Percentiles rank a stretch among this genome's conserved stretches.
Conservation (phyloP, 2,329 filamentous ascomycete genomes). For the Trichoderma sp. region DNA sequence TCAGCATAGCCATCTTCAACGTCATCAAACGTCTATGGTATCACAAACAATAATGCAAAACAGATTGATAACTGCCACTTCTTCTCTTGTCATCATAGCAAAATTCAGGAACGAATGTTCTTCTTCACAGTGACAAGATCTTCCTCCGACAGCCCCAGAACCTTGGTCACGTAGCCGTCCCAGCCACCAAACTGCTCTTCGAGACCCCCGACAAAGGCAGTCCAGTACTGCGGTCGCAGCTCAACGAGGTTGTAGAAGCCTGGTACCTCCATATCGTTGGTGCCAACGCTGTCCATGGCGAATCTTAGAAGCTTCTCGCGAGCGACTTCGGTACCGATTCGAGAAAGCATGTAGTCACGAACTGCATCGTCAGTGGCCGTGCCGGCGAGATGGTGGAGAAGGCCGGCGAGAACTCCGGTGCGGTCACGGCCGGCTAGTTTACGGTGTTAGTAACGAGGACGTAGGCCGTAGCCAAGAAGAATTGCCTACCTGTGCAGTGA, state of each 20-base stretch:
- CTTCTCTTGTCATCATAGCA: background rate
- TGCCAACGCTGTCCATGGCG: constrained; percentile 38
- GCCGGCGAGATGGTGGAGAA: constrained; percentile 51
- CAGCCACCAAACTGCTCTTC: constrained; percentile 47
- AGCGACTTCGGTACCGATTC: constrained; percentile 51
- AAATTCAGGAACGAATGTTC: constrained; percentile 37
- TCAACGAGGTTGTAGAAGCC: constrained; percentile 50
- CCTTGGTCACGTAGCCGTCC: constrained; percentile 45
- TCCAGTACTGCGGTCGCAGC: constrained; percentile 44
- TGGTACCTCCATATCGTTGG: constrained; percentile 38
- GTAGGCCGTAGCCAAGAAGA: background rate
- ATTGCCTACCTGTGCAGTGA: constrained; percentile 50
- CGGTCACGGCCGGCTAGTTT: constrained; percentile 51
- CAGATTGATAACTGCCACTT: background rate
- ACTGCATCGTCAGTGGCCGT: constrained; percentile 40
- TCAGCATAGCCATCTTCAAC: background rate
- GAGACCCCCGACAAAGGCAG: constrained; percentile 44
- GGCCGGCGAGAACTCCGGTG: constrained; percentile 49
- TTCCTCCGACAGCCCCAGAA: constrained; percentile 44
- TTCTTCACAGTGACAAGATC: constrained; percentile 47
- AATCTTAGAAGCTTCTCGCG: constrained; percentile 46
- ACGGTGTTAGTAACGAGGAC: background rate
- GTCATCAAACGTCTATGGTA: constrained; percentile 16
- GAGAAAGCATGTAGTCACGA: constrained; percentile 53
- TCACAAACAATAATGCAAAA: constrained; percentile 7